Percentiles rank a stretch among this genome's conserved stretches.
Evolutionary conservation across 345 rosid genomes (phyloP).

Genomic region (Kernera saxatilis): DNA sequence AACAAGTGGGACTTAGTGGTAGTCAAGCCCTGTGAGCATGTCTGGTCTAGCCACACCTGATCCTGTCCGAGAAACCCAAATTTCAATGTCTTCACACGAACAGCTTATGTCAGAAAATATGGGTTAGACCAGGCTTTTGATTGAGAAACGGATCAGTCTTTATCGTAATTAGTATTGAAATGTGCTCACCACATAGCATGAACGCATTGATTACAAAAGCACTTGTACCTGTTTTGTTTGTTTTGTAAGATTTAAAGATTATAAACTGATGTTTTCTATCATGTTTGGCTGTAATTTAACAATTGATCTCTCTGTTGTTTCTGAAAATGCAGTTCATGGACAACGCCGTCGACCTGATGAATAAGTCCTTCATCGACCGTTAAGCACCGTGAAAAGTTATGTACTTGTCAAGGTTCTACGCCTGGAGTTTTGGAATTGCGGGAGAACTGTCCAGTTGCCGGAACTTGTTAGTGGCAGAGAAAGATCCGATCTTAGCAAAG

Average conservation of each 20-base stretch:
- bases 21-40: neutral
- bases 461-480: constrained; percentile 15
- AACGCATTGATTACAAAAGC: neutral
- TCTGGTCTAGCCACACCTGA: neutral
- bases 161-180: neutral
- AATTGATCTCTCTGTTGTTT: neutral
- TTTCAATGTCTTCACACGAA: neutral
- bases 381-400: constrained; percentile 13
- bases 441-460: neutral
- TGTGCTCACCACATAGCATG: neutral
- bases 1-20: neutral
- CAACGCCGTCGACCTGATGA: constrained; percentile 73
- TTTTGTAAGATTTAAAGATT: neutral
- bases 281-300: neutral
- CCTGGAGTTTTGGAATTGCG: constrained; percentile 18
- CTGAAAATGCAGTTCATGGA: constrained; percentile 76
- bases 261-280: neutral
- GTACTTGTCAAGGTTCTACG: constrained; percentile 3
- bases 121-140: neutral
- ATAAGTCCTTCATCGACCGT: constrained; percentile 82
- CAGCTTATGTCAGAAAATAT: neutral
- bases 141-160: neutral
- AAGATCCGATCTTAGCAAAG: constrained; percentile 12
- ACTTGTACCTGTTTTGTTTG: neutral
- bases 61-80: neutral